Percentiles rank a stretch among this genome's conserved stretches.
Evolutionary conservation across 768 basidiomycete genomes (phyloP).

Genomic region (Rhodocollybia butyracea): DNA sequence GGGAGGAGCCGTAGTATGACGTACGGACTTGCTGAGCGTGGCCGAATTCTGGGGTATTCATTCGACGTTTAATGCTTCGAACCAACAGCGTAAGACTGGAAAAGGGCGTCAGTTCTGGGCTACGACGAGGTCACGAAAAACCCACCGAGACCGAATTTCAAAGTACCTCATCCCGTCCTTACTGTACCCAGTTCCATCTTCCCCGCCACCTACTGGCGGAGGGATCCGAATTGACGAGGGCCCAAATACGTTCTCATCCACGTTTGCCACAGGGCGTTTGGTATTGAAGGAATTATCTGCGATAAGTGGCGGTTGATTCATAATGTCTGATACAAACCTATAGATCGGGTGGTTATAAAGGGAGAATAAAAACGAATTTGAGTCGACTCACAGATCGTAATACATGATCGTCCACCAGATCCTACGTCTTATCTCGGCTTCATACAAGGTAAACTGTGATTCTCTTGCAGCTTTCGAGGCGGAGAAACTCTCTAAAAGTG

Average conservation of each 20-base stretch:
- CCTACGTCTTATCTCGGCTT: slow-evolving; percentile 49
- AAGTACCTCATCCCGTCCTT: slow-evolving; percentile 41
- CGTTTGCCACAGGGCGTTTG: slow-evolving; percentile 47
- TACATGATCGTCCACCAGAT: slow-evolving; percentile 81
- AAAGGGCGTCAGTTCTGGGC: slow-evolving; percentile 6
- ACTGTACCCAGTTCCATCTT: slow-evolving; percentile 7
- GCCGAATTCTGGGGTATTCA: slow-evolving; percentile 28
- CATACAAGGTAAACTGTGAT: slow-evolving; percentile 32
- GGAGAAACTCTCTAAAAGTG: not conserved
- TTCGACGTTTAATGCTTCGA: slow-evolving; percentile 56
- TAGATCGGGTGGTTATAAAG: not conserved
- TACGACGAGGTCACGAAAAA: slow-evolving; percentile 10
- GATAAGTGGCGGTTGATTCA: slow-evolving; percentile 62
- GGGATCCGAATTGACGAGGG: slow-evolving; percentile 45
- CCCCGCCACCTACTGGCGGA: slow-evolving; percentile 25
- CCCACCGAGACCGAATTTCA: slow-evolving; percentile 59
- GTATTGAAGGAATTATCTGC: slow-evolving; percentile 52
- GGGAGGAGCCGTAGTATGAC: slow-evolving; percentile 21
- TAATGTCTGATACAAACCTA: slow-evolving; percentile 69
- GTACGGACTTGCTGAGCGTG: slow-evolving; percentile 10
- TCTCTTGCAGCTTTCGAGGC: slow-evolving; percentile 8
- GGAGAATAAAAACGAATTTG: not conserved
- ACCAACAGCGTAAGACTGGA: slow-evolving; percentile 58
- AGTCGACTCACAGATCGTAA: slow-evolving; percentile 67
- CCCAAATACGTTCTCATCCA: slow-evolving; percentile 51